phyloP scores from a whole-genome alignment of 345 rosid genomes.

The Nasturtium officinale region DNA sequence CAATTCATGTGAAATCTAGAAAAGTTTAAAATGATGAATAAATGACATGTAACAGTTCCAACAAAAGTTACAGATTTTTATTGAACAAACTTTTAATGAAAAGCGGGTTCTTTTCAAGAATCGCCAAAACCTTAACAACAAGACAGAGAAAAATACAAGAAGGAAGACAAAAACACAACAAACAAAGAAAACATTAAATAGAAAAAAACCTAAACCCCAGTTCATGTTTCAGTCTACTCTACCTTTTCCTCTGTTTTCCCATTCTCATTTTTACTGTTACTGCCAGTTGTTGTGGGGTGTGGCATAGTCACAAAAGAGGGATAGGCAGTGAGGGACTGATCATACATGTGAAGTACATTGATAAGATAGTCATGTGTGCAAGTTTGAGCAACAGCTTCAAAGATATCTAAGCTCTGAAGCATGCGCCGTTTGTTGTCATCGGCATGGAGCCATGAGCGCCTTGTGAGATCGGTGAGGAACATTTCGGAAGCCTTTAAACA shows the following conservation, averaged over 20 bases:
- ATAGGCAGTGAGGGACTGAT: constrained; percentile 60
- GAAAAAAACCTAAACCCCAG: not conserved
- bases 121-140: no score
- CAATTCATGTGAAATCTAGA: no score
- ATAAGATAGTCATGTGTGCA: constrained; percentile 73
- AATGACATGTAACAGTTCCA: no score
- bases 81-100: not conserved
- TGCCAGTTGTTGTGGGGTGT: constrained; percentile 34
- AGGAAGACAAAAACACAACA: no score
- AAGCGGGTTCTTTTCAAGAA: fast-evolving
- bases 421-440: constrained; percentile 80
- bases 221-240: constrained; percentile 20
- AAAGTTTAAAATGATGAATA: no score
- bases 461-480: constrained; percentile 77
- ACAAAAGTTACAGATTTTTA: not conserved
- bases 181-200: not conserved
- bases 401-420: constrained; percentile 76
- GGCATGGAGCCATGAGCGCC: constrained; percentile 81
- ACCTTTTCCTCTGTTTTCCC: constrained; percentile 51
- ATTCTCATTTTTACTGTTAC: constrained; percentile 47
- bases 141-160: no score
- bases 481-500: constrained; percentile 89
- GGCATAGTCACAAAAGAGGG: constrained; percentile 49
- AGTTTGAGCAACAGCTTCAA: constrained; percentile 69
- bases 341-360: constrained; percentile 73